phyloP scores from a whole-genome alignment of 2,329 filamentous ascomycete species.

The Clonostachys sp. region DNA sequence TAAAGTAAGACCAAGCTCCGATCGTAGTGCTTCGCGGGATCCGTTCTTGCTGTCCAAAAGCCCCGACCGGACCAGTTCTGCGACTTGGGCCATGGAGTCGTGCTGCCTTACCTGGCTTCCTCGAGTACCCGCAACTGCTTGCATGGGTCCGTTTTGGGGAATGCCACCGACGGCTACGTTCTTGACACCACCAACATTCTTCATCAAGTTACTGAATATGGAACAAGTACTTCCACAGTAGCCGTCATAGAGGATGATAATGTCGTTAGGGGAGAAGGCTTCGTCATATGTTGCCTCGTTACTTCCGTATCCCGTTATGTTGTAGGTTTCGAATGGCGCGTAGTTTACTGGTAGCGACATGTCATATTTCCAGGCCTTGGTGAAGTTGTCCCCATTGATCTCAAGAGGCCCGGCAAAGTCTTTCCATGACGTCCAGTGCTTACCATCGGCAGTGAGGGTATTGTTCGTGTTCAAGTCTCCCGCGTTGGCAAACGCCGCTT shows the following conservation, averaged over 20 bases:
- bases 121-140: conserved; percentile 52
- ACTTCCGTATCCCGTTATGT: conserved; percentile 39
- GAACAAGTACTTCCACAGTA: conserved; percentile 57
- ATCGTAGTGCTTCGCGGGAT: background rate
- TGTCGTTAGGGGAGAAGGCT: conserved; percentile 28
- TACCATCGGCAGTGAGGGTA: background rate
- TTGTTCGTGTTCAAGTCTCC: background rate
- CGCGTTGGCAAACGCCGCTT: background rate
- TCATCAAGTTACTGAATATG: conserved; percentile 51
- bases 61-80: background rate
- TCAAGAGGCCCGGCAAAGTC: background rate
- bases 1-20: background rate
- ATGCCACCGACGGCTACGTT: conserved; percentile 55
- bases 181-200: conserved; percentile 43
- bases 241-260: conserved; percentile 46
- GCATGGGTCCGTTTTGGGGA: conserved; percentile 43
- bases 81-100: conserved; percentile 8
- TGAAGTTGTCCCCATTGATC: conserved; percentile 11
- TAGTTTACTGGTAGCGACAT: conserved; percentile 28
- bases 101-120: conserved; percentile 35
- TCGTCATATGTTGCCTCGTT: background rate
- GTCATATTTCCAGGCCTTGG: background rate
- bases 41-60: background rate
- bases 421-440: background rate
- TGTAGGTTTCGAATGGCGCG: conserved; percentile 22